phyloP scores from a whole-genome alignment of 1,139 yeast species.

The Yarrowia galli region DNA sequence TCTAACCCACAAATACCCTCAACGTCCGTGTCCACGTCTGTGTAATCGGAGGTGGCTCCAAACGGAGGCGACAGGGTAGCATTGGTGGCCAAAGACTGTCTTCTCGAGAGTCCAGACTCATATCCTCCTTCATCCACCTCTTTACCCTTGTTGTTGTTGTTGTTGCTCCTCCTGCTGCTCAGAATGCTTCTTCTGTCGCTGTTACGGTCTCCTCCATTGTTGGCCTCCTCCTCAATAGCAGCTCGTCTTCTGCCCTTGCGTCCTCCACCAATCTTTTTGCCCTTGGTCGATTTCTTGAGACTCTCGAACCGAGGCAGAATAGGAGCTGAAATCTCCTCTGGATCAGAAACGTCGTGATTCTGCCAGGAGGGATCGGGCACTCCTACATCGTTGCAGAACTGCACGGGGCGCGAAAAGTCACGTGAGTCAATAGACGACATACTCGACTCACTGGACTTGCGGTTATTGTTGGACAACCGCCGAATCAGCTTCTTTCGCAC shows the following conservation, averaged over 20 bases:
- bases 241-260: conserved; percentile 18
- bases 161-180: not conserved
- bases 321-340: conserved; percentile 21
- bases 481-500: conserved; percentile 20
- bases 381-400: conserved; percentile 18
- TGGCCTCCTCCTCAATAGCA: conserved; percentile 17
- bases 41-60: not conserved
- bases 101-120: not conserved
- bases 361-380: conserved; percentile 25
- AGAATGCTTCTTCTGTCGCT: not conserved
- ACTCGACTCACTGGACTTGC: conserved; percentile 11
- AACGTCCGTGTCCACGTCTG: not conserved
- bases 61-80: not conserved
- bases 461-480: not conserved
- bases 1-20: conserved; percentile 15
- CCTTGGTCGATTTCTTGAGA: conserved; percentile 12
- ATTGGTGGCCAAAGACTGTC: not conserved
- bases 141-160: conserved; percentile 9
- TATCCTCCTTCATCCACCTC: conserved; percentile 7
- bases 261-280: not conserved
- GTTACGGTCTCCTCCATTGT: conserved; percentile 6
- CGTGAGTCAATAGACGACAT: conserved; percentile 25
- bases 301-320: conserved; percentile 10
- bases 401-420: conserved; percentile 33
- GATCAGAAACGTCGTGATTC: conserved; percentile 17